Base-by-base conservation (phyloP, 2,329 filamentous ascomycete species). In the Pseudogymnoascus sp. region DNA sequence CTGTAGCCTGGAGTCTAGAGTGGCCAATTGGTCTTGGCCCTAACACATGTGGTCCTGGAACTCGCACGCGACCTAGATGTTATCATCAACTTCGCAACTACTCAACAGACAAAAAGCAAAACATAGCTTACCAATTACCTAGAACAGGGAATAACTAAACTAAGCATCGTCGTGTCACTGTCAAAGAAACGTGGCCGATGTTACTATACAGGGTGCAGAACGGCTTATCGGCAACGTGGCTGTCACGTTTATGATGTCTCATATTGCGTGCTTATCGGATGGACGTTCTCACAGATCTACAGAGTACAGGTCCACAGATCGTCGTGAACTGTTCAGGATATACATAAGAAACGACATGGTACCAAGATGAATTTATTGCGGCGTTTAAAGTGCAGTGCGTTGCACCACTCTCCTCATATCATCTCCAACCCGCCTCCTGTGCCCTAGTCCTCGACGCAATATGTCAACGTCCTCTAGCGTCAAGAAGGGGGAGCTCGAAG, bases 251-350 rank as follows among this genome's bases (percentile, higher is more conserved):
- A 56, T 33, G 10, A 19, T 56, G 50, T 56, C 50, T 56, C 50
- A 56, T 56, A 56, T 56, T 56, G 50, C 50, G 50, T 56, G 26
- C 50, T 56, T 33, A 56, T 56, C 50, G n/a, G 28, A 33, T 56
- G n/a, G 26, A 19, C 10, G 28, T 33, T 33, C 28, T 33, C 50
- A 33, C 26, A 33, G 50, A 56, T 33, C 50, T 26, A 56, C 50
- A 19, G 50, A 56, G 28, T 1, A 11, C n/a, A 56, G 10, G 4
- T 33, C 50, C 50, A 56, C 50, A 33, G 26, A 33, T 56, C 50
- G n/a, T 56, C 50, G 33, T 10, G 50, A 56, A 19, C 50, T 33
- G 14, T 19, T 10, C 28, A 33, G 5, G 26, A 33, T 8, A 56
- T 56, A 56, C 50, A 56, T 56, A 56, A 56, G 50, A 56, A 31